These are phyloP conservation scores for Schizosaccharomyces osmophilus DNA, from an alignment of 805 yeast species.

Conservation along the genomic window DNA sequence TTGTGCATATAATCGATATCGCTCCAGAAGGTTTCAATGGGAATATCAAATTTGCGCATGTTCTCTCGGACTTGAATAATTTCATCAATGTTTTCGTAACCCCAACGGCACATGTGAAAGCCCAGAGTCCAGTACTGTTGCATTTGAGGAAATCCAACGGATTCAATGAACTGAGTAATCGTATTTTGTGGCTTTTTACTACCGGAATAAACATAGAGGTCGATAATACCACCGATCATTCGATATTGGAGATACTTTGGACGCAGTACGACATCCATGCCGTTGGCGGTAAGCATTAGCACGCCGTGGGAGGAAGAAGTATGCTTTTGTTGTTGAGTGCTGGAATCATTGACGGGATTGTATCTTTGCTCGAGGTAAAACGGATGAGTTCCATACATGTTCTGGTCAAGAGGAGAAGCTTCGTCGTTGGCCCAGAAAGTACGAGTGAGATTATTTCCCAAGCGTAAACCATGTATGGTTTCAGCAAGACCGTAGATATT, in stretches of 20 bases:
- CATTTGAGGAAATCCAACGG: slow-evolving; percentile 37
- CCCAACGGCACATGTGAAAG: slow-evolving; percentile 76
- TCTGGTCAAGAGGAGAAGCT: slow-evolving; percentile 13
- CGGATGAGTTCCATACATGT: slow-evolving; percentile 17
- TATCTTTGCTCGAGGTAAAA: slow-evolving; percentile 12
- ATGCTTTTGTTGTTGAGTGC: too few species aligned
- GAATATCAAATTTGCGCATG: slow-evolving; percentile 40
- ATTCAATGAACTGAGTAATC: slow-evolving; percentile 26
- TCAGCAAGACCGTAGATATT: slow-evolving; percentile 15
- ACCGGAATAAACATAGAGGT: slow-evolving; percentile 12
- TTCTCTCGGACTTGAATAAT: slow-evolving; percentile 31
- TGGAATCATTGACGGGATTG: not conserved
- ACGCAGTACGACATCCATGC: not conserved
- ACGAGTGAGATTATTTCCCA: slow-evolving; percentile 13
- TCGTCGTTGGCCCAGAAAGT: slow-evolving; percentile 15
- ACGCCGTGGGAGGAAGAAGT: slow-evolving; percentile 9
- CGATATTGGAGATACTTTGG: slow-evolving; percentile 1
- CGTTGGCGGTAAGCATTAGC: not conserved
- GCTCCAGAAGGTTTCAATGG: slow-evolving; percentile 61
- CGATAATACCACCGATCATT: slow-evolving; percentile 5
- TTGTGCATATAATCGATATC: slow-evolving; percentile 59
- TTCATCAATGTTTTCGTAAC: slow-evolving; percentile 55
- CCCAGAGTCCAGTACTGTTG: slow-evolving; percentile 41
- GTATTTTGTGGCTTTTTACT: slow-evolving; percentile 23
- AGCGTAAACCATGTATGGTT: slow-evolving; percentile 13